phyloP scores from a whole-genome alignment of 768 basidiomycete genomes.

The Leccinum rimulosum region DNA sequence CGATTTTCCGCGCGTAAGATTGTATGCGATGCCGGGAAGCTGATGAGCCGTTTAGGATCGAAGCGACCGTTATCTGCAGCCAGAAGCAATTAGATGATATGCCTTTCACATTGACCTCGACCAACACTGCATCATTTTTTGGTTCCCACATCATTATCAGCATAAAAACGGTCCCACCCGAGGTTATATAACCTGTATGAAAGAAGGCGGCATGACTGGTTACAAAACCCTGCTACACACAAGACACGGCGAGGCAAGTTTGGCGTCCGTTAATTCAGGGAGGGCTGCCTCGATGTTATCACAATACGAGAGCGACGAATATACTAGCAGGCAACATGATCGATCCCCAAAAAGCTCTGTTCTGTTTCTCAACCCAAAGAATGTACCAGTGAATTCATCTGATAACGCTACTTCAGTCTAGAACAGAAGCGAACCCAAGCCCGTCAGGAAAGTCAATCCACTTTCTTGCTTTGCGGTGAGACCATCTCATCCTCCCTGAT shows the following conservation, averaged over 20 bases:
- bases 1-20: not conserved
- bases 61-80: not conserved
- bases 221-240: not conserved
- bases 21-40: not conserved
- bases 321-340: not conserved
- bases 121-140: not conserved
- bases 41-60: not conserved
- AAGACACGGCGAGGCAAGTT: not conserved
- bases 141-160: not conserved
- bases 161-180: no score
- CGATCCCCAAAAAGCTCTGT: not conserved
- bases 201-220: not conserved
- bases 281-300: no score
- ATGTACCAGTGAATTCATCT: not conserved
- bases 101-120: not conserved
- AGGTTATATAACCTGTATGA: no score
- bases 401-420: not conserved
- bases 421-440: not conserved
- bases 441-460: slow-evolving; percentile 4
- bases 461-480: slow-evolving; percentile 9
- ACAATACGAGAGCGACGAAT: not conserved
- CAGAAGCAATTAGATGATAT: not conserved
- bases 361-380: not conserved
- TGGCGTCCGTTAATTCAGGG: no score
- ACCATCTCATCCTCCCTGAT: slow-evolving; percentile 53